phyloP scores from a whole-genome alignment of 495 filamentous ascomycete species.

The Aspergillus asperescens region DNA sequence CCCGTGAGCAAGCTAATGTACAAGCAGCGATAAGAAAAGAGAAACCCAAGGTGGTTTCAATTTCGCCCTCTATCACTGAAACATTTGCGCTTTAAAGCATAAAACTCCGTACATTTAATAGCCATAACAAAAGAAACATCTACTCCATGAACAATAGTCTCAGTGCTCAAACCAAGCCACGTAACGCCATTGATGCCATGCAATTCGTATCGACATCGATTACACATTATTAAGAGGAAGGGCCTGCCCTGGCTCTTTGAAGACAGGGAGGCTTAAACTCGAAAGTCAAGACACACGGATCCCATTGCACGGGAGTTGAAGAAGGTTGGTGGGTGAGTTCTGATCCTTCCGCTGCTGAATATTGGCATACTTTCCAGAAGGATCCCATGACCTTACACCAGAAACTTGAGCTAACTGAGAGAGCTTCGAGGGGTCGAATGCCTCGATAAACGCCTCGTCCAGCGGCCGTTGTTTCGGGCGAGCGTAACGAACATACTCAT shows the following conservation, averaged over 20 bases:
- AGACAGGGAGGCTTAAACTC: background rate
- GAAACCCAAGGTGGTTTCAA: constrained; percentile 1
- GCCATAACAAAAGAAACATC: background rate
- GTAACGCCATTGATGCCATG: background rate
- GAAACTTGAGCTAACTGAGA: constrained; percentile 7
- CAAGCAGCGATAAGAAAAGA: background rate
- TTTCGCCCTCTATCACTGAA: background rate
- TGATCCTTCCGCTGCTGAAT: background rate
- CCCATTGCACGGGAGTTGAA: constrained; percentile 6
- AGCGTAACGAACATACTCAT: constrained; percentile 65
- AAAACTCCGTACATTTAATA: background rate
- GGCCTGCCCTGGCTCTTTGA: too few species aligned
- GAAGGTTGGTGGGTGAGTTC: background rate
- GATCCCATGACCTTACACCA: constrained; percentile 15
- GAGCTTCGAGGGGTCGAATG: constrained; percentile 35
- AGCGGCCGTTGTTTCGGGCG: constrained; percentile 54
- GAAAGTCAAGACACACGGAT: constrained; percentile 8
- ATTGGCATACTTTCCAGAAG: background rate
- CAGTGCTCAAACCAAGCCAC: background rate
- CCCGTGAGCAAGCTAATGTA: background rate
- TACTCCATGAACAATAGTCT: background rate
- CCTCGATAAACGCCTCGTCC: constrained; percentile 49
- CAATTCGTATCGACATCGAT: background rate
- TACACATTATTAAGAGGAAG: too few species aligned
- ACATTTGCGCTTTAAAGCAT: background rate